phyloP scores from a whole-genome alignment of 495 filamentous ascomycete species.

The Penicillium chermesinum region DNA sequence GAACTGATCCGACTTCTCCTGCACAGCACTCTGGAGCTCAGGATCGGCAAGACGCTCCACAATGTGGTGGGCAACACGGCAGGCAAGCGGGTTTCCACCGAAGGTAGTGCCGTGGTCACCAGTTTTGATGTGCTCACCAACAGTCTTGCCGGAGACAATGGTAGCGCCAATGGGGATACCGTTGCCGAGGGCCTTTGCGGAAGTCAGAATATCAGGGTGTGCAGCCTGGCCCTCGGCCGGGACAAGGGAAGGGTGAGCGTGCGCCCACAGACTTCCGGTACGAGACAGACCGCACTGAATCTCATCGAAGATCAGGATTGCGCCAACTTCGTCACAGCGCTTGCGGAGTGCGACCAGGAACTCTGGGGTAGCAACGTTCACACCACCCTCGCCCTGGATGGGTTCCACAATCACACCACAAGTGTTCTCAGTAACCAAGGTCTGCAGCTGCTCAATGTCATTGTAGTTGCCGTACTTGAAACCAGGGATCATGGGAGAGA shows the following conservation, averaged over 20 bases:
- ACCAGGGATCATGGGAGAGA: conserved; percentile 90
- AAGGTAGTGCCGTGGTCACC: conserved; percentile 98
- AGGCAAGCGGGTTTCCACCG: conserved; percentile 88
- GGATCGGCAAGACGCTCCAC: conserved; percentile 65
- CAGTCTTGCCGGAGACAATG: conserved; percentile 65
- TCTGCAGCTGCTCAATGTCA: conserved; percentile 61
- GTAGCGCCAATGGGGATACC: conserved; percentile 93
- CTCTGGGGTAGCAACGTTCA: conserved; percentile 73
- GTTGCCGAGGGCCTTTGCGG: conserved; percentile 93
- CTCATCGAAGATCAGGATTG: conserved; percentile 89
- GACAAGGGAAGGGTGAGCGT: conserved; percentile 55
- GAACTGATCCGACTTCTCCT: conserved; percentile 62
- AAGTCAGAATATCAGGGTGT: conserved; percentile 91
- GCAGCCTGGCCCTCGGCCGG: conserved; percentile 50
- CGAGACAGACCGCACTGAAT: conserved; percentile 90
- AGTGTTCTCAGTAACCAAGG: conserved; percentile 74
- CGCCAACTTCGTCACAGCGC: conserved; percentile 81
- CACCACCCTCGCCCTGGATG: conserved; percentile 94
- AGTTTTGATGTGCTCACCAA: conserved; percentile 77
- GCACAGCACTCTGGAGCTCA: conserved; percentile 58
- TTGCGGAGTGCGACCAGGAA: conserved; percentile 74
- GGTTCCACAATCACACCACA: conserved; percentile 97
- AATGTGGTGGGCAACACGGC: conserved; percentile 77
- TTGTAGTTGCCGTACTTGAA: conserved; percentile 86
- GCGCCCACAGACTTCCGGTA: conserved; percentile 88